Base-by-base conservation (phyloP, 768 basidiomycete genomes). In the Lactifluus volemus region DNA sequence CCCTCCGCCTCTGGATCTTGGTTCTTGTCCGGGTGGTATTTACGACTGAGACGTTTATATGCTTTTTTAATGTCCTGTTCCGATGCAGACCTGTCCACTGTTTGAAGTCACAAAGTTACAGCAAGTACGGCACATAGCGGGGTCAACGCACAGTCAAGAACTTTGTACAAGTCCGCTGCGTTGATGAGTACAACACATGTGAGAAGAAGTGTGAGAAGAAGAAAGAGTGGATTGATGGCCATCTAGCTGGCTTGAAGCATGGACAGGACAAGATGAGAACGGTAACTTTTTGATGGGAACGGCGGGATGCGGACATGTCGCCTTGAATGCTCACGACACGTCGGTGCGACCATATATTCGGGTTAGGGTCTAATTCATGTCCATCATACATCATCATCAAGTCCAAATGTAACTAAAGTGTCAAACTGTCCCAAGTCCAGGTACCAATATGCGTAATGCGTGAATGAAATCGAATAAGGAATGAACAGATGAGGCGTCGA, bases 11-110 rank as follows among this genome's bases (percentile, higher is more conserved):
- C 85, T 57, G 85, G 81, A 15, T 89, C 89, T 68, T 86, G 88
- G 73, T 95, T 97, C 78, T 96, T 97, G 78, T 99, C 96, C 0
- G 96, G 96, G 69, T 98, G 95, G 58, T 81, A 92, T 74, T 86
- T 91, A 68, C 84, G 84, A 72, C 91, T 92, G 17, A 95, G 78
- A 67, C 84, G 85, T 73, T 93, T 93, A 76, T 97, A 98, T 3
- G 94, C 92, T 65, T 89, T 87, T 73, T 88, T 83, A 70, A 98
- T 92, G 69, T 96, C 93, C 69, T 84, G 84, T 48, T 94, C 90
- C 41, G 87, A 86, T 14, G 93, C 92, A 48, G 89, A 86, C 66
- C 76, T 84, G 68, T 84, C 82, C 49, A 96, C 79, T 81, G 64
- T 19, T 58, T 32, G 64, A 69, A 64, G 3, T 25, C 25, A 25